Base-by-base conservation (phyloP, 2,329 filamentous ascomycete species). In the Cadophora sp. region DNA sequence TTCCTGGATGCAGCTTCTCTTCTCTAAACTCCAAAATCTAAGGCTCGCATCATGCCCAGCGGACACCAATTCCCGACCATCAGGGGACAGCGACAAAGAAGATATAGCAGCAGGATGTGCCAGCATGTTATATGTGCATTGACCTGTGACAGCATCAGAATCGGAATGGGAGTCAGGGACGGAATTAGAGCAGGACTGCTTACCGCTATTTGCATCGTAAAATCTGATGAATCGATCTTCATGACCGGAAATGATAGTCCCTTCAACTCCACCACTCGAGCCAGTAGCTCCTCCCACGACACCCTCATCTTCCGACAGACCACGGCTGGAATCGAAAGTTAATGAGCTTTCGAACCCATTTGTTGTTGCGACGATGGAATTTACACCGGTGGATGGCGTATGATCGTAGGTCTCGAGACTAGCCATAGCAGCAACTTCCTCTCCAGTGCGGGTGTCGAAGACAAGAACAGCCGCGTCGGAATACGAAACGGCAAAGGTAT, bases 121-220 rank as follows among this genome's bases (percentile, higher is more conserved):
- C 67, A 98, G 88, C 96, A 99, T 99, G 76, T 92, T 96, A 81
- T 99, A 99, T 71, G 96, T 98, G 81, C 94, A 97, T 93, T 99
- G 96, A 66, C 96, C 96, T 98, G 48, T 5, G 3, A 48, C 1
- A 20, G 16, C 9, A 48, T 48, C n/a, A 33, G 13, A 6, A n/a
- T 67, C 48, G 70, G 66, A 58, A 47, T 30, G n/a, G 14, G 30
- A 30, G 18, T 22, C 36, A 20, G 20, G 45, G 39, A 22, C 5
- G 18, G 1, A 36, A 56, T 43, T 16, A 5, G 22, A 6, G 9
- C 33, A 55, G 48, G 22, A 48, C 41, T 50, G 87, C 92, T 80
- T 91, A 98, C 96, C 96, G 81, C 93, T 97, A 78, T 99, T 98
- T 70, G 96, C 96, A 83, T 99, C 96, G 79, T 97, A 99, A 84